phyloP scores from a whole-genome alignment of 2,329 filamentous ascomycete genomes.

The Paracoccidioides lutzii region DNA sequence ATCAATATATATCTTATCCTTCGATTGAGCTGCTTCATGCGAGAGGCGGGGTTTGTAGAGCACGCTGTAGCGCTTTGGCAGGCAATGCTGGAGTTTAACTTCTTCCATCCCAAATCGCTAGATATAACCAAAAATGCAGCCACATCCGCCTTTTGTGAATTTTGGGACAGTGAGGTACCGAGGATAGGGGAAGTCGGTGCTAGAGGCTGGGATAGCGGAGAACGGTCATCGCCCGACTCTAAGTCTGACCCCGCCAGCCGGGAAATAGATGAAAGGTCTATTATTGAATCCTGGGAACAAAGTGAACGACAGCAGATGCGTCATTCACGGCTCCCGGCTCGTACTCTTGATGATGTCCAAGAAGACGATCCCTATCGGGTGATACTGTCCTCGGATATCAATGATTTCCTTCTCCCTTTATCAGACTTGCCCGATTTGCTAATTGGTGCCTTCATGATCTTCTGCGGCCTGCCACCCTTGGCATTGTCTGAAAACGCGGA shows the following conservation, averaged over 20 bases:
- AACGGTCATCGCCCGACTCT: conserved; percentile 22
- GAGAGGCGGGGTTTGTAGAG: conserved; percentile 67
- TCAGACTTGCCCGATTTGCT: conserved; percentile 31
- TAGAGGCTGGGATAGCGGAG: conserved; percentile 49
- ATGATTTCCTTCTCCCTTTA: conserved; percentile 42
- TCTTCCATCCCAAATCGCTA: conserved; percentile 42
- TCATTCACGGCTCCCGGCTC: conserved; percentile 50
- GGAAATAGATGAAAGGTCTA: conserved; percentile 14
- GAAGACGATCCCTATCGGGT: conserved; percentile 75
- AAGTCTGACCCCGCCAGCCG: conserved; percentile 15
- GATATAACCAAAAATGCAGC: conserved; percentile 9
- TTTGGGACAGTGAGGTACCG: conserved; percentile 76
- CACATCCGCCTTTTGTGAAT: conserved; percentile 47
- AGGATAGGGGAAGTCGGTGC: conserved; percentile 64
- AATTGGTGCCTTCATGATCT: conserved; percentile 58
- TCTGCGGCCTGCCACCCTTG: conserved; percentile 50
- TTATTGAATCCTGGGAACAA: conserved; percentile 34
- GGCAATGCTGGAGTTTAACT: conserved; percentile 58
- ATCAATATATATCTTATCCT: conserved; percentile 59
- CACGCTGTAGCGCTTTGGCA: conserved; percentile 73
- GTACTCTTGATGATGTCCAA: conserved; percentile 58
- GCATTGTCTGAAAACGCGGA: conserved; percentile 14
- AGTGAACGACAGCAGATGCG: conserved; percentile 42
- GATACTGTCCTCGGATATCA: conserved; percentile 65
- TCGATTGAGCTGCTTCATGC: conserved; percentile 58